Base-by-base conservation (phyloP, 192 early-diverging fungal genomes). In the Coemansia sp. region DNA sequence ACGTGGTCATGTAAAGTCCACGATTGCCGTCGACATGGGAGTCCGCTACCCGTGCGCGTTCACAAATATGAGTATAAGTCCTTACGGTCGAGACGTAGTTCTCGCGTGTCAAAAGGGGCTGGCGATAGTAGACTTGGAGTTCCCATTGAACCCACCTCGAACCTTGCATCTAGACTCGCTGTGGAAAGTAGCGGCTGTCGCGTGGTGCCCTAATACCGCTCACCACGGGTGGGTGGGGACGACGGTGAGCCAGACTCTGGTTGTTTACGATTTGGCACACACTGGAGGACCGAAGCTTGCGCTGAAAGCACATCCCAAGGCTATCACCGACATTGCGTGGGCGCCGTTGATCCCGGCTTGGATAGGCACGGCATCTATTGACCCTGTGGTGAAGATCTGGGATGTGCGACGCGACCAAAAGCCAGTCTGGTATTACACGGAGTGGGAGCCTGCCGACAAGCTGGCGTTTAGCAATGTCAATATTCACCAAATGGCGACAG, bases 301-400 rank as follows among this genome's bases (percentile, higher is more conserved):
- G 15, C 46, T 76, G 22, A 78, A 75, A 41, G 60, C 82, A 24
- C 77, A 80, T 42, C 69, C 82, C 13, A 79, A 73, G 67, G 74
- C 78, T 2, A 85, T 85, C 2, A 85, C 78, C 0, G 82, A 80
- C 16, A 69, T 85, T 24, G 78, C 77, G 15, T 85, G 82, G 82
- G 70, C 66, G 51, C 82, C 74, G 5, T 52, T 64, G 54, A 68
- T 74, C 13, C 82, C 74, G 24, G 54, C 75, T 60, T 79, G 77
- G 78, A 77, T 85, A 10, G 78, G 77, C 31, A 77, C 82, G 0
- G 63, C 75, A 7, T 85, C 82, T 4, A 77, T 85, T 29, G 82
- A 85, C 70, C 75, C 82, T 9, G 54, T 77, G 20, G 67, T 85
- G 22, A 76, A 80, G 67, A 74, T 85, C 65, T 85, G 82, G 82